phyloP scores from a whole-genome alignment of 2,329 filamentous ascomycete species.

The Falciphora oryzae region DNA sequence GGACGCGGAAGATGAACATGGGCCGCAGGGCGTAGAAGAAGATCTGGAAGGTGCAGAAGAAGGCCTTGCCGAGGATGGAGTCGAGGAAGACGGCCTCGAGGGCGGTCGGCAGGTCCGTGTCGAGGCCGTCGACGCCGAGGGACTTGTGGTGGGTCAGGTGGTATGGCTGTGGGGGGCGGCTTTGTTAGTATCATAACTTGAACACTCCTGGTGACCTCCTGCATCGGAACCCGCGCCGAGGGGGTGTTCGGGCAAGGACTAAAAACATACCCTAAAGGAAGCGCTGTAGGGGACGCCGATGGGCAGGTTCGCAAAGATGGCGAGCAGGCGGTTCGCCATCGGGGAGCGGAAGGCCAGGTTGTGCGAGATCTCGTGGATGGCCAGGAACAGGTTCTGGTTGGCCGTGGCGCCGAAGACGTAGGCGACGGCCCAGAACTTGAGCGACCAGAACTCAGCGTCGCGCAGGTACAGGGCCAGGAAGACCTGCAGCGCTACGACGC shows the following conservation, averaged over 20 bases:
- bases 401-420: conserved; percentile 91
- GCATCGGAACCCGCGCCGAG: neutral
- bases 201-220: conserved; percentile 1
- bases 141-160: conserved; percentile 99
- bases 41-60: conserved; percentile 99
- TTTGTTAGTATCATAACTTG: neutral
- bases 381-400: conserved; percentile 97
- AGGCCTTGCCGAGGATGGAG: conserved; percentile 91
- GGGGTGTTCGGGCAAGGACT: neutral
- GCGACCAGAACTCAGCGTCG: conserved; percentile 73
- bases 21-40: conserved; percentile 96
- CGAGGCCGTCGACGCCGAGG: conserved; percentile 89
- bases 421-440: conserved; percentile 77
- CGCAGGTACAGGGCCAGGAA: conserved; percentile 70
- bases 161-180: conserved; percentile 60
- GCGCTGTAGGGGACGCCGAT: conserved; percentile 96
- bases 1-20: conserved; percentile 87
- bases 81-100: conserved; percentile 90
- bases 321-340: conserved; percentile 74
- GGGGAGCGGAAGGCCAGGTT: conserved; percentile 88
- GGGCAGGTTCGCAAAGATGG: conserved; percentile 90
- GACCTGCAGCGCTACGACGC: conserved; percentile 79
- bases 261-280: conserved; percentile 70
- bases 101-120: conserved; percentile 90
- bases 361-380: conserved; percentile 98